Base-by-base conservation (phyloP, 2,329 filamentous ascomycete species). In the Trichoderma pleuroti region DNA sequence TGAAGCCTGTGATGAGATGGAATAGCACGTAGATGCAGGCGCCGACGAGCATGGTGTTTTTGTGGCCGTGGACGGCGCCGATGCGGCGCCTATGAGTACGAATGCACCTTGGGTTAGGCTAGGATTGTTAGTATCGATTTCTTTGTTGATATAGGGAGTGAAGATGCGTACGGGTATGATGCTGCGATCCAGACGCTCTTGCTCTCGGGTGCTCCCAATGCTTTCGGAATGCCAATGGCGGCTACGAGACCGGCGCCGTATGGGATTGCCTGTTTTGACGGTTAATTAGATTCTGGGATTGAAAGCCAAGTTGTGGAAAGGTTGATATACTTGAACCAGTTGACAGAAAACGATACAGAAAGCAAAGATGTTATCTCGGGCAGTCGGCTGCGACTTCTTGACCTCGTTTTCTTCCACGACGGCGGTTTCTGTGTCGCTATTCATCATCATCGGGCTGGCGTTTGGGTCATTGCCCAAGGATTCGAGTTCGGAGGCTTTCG, bases 11-110 rank as follows among this genome's bases (percentile, higher is more conserved):
- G 11, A 78, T 77, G 1, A 87, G 74, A 0, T 82, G 82, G 72
- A 82, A 86, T 6, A 85, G 18, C 6, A 79, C 74, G 26, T 85
- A 82, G 74, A 82, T 81, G 8, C 75, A 74, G 11, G 80, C 82
- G 8, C 85, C 86, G 66, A 80, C 70, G 1, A 86, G 74, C 1
- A 86, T 79, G 18, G 86, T 76, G 6, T 80, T 80, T 66, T 84
- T 84, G 74, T 87, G 85, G 5, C 86, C 87, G 72, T 84, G 86
- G 1, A 88, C 78, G 59, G 85, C 83, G 0, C 86, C 86, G 1
- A 88, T 77, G 1, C 86, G 82, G 7, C 86, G 8, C 81, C 83
- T 4, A 86, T 80, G 0, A 88, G 77, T 18, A 88, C 85, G 71
- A 88, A 87, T 2, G 85, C 82, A 3, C 86, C 83, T 72, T 86